Percentiles rank a stretch among this genome's conserved stretches.
Evolutionary conservation across 75 land plant genomes (phyloP).

Genomic region (Ceratopteris richardii): DNA sequence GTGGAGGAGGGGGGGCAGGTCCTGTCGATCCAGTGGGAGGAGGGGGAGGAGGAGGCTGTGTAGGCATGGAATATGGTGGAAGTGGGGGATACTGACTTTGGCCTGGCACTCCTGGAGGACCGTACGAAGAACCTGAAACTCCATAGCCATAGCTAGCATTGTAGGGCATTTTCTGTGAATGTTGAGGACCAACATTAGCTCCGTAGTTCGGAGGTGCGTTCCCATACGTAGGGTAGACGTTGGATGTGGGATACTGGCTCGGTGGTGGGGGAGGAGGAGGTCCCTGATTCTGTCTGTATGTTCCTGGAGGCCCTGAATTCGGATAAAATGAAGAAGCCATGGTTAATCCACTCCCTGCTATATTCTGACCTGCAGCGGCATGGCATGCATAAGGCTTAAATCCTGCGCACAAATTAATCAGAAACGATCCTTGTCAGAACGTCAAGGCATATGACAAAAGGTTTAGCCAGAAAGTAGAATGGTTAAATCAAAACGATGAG

Average conservation of each 20-base stretch:
- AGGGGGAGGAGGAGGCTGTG: slow-evolving; percentile 5
- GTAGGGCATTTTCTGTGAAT: not conserved
- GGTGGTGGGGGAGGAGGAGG: slow-evolving; percentile 1
- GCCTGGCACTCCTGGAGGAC: not conserved
- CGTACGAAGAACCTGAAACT: not conserved
- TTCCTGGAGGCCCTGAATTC: slow-evolving; percentile 4
- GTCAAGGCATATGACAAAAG: too few species aligned
- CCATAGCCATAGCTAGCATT: slow-evolving; percentile 1
- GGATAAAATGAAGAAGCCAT: slow-evolving; percentile 10
- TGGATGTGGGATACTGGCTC: not conserved
- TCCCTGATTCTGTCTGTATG: not conserved
- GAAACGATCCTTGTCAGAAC: too few species aligned
- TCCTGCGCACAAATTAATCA: too few species aligned
- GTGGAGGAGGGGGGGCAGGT: not conserved
- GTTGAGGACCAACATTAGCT: not conserved
- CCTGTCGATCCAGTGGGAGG: not conserved
- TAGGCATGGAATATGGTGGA: not conserved
- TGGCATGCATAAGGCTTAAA: too few species aligned
- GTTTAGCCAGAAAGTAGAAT: too few species aligned
- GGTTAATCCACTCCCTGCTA: not conserved
- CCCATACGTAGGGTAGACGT: not conserved
- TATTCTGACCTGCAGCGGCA: too few species aligned
- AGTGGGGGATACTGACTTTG: slow-evolving; percentile 3
- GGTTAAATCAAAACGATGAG: too few species aligned
- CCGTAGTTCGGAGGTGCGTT: not conserved